phyloP scores from a whole-genome alignment of 257 asterid genomes.

The Leptodermis oblonga region DNA sequence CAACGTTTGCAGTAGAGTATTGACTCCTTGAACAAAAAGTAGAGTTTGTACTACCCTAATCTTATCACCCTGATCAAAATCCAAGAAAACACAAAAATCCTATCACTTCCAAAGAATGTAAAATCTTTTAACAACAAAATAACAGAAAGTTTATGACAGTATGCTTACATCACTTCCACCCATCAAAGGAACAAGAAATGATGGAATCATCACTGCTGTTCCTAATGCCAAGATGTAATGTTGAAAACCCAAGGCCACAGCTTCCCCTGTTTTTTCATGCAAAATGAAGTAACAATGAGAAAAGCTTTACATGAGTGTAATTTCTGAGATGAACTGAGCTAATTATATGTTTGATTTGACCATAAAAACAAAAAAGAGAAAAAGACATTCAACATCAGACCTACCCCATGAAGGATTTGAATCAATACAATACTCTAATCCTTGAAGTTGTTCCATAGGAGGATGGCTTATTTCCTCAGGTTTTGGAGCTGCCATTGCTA shows the following conservation, averaged over 20 bases:
- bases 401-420: constrained; percentile 98
- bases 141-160: neutral
- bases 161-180: constrained; percentile 80
- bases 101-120: neutral
- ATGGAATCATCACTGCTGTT: constrained; percentile 93
- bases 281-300: constrained; percentile 8
- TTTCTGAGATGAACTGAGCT: neutral
- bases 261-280: constrained; percentile 60
- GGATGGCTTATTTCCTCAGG: constrained; percentile 94
- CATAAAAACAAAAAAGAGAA: neutral
- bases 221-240: constrained; percentile 88
- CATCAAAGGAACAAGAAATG: constrained; percentile 93
- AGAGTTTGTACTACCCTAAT: constrained; percentile 90
- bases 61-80: constrained; percentile 62
- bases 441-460: constrained; percentile 96
- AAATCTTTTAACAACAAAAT: neutral
- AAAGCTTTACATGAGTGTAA: neutral
- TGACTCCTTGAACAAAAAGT: constrained; percentile 85
- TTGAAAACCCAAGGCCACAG: constrained; percentile 86
- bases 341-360: neutral
- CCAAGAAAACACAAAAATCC: neutral
- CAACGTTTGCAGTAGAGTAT: constrained; percentile 80
- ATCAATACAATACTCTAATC: constrained; percentile 95
- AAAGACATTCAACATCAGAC: neutral
- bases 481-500: constrained; percentile 70